phyloP scores from a whole-genome alignment of 2,329 filamentous ascomycete species.

The Aureobasidium leucospermi region DNA sequence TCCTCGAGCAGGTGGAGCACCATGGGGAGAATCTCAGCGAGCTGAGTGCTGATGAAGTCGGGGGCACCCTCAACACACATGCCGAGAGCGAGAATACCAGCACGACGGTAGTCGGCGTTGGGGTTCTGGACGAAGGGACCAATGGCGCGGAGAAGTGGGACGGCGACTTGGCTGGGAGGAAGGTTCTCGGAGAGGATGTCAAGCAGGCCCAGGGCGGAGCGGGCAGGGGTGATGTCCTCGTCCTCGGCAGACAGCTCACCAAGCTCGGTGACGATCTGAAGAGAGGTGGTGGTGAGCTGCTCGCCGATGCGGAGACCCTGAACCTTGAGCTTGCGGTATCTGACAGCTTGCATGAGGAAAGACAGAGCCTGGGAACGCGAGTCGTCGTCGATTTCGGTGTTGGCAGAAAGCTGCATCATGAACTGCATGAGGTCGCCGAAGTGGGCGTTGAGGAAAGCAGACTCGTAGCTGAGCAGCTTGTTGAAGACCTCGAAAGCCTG shows the following conservation, averaged over 20 bases:
- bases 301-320: constrained; percentile 84
- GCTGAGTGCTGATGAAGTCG: constrained; percentile 92
- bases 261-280: constrained; percentile 86
- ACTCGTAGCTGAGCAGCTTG: constrained; percentile 84
- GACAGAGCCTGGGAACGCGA: constrained; percentile 82
- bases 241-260: constrained; percentile 65
- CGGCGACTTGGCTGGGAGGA: constrained; percentile 87
- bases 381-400: constrained; percentile 73
- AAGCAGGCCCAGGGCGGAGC: constrained; percentile 77
- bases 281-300: constrained; percentile 76
- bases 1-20: constrained; percentile 80
- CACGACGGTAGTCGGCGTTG: constrained; percentile 74
- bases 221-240: constrained; percentile 77
- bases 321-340: constrained; percentile 91
- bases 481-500: constrained; percentile 96
- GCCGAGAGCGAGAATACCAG: constrained; percentile 83
- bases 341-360: constrained; percentile 87
- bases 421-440: constrained; percentile 86
- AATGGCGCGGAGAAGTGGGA: constrained; percentile 82
- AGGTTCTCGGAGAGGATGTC: constrained; percentile 83
- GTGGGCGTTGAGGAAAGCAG: constrained; percentile 72
- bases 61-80: constrained; percentile 95
- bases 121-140: constrained; percentile 69
- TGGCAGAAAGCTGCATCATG: constrained; percentile 80
- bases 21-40: constrained; percentile 75